Evolutionary conservation across 345 rosid genomes (phyloP), one percentile per base, ranked within the genome.

Genomic region (Schrenkiella parvula): DNA sequence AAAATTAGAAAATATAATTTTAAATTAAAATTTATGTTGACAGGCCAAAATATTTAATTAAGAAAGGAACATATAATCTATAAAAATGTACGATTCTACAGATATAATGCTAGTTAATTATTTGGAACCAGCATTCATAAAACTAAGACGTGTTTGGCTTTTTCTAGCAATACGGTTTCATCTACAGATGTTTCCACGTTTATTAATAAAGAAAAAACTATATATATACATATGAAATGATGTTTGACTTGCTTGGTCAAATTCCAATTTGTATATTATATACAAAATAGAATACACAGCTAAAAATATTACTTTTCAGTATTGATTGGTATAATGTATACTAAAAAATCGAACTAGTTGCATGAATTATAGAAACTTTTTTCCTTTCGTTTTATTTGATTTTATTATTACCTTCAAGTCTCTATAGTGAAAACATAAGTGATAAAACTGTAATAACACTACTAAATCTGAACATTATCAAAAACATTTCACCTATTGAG

Each of bases 131-230:
- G 13, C 60, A 56, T 47, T 34, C 39, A 35, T 35, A 47, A 60
- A 73, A 65, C 43, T 26, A 66, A 47, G 78, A 73, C 78, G 78
- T 73, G 61, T 66, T 66, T 47, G 78, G 60, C 44, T 66, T 73
- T 58, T 73, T 57, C 17, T 56, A 26, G 25, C 66, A 38, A 37
- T 18, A 66, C 38, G 52, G 59, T 14, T 37, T 73, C 66, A 13
- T 56, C 19, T 44, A 35, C 41, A 19, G 7, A 44, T 73, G 59
- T 17, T 46, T 72, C 46, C 34, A 26, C 42, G 65, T 55, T 65
- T 64, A 26, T 19, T 14, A 8, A 63, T 43, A 64, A 12, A 21
- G 3, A 8, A 23, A 21, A 18, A 34, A 22, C 12, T 12, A 10
- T 34, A 3, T 43, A 17, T 43, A 17, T 39, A 53, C 26, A 34